A percentile compares a stretch with the other conserved stretches of the same genome.
These are phyloP conservation scores for Penicillium polonicum DNA, from an alignment of 2,329 filamentous ascomycete species.

Conservation along the genomic window DNA sequence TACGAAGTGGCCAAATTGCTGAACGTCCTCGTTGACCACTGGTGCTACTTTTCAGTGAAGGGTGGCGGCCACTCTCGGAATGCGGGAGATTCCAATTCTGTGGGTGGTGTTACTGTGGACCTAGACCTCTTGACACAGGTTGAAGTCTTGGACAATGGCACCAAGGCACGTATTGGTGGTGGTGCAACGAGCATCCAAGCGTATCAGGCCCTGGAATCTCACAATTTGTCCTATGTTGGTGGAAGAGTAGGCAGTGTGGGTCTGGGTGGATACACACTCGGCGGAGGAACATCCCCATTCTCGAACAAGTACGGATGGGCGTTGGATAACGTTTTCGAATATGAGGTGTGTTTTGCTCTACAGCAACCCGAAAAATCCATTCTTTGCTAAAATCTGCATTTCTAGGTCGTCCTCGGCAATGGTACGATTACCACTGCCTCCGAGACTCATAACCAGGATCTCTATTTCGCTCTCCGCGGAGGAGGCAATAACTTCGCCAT, in stretches of 20 bases:
- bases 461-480: conserved; percentile 40
- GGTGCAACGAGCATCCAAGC: conserved; percentile 2
- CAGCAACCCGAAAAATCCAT: not conserved
- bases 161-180: not conserved
- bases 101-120: conserved; percentile 32
- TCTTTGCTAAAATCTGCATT: not conserved
- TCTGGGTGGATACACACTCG: conserved; percentile 41
- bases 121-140: conserved; percentile 15
- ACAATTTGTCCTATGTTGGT: conserved; percentile 28
- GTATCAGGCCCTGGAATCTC: conserved; percentile 10
- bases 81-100: conserved; percentile 51
- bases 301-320: conserved; percentile 27
- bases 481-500: conserved; percentile 44
- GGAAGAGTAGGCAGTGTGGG: conserved; percentile 43
- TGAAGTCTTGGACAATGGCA: not conserved
- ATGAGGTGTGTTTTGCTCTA: conserved; percentile 11
- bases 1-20: conserved; percentile 18
- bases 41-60: conserved; percentile 51
- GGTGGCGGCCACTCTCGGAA: conserved; percentile 57
- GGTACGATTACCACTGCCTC: conserved; percentile 30
- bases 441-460: conserved; percentile 29
- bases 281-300: conserved; percentile 38
- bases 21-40: conserved; percentile 15
- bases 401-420: conserved; percentile 20
- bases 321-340: conserved; percentile 24